Percentiles rank a stretch among this genome's conserved stretches.
Evolutionary conservation across 2,329 filamentous ascomycete species (phyloP).

Genomic region (Penicillium polonicum): DNA sequence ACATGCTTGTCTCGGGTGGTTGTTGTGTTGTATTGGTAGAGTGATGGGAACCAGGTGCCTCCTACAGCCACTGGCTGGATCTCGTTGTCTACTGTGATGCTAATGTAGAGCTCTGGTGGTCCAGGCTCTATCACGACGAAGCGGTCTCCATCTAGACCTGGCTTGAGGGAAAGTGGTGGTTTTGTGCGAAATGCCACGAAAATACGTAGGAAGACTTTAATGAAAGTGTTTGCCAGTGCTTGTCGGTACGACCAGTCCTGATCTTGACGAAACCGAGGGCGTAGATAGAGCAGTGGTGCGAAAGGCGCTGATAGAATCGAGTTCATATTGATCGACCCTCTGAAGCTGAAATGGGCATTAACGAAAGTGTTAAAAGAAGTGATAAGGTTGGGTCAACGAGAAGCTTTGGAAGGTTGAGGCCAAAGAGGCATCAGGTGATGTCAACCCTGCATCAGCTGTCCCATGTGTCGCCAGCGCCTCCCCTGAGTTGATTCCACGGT

Average conservation of each 20-base stretch:
- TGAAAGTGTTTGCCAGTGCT: conserved; percentile 6
- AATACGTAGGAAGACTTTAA: conserved; percentile 8
- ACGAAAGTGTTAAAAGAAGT: background rate
- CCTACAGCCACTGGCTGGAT: conserved; percentile 13
- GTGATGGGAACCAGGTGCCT: conserved; percentile 17
- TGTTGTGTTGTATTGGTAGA: conserved; percentile 6
- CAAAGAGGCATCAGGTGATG: conserved; percentile 1
- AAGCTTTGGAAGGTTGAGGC: background rate
- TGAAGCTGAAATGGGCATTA: background rate
- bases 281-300: conserved; percentile 5
- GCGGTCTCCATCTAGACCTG: conserved; percentile 11
- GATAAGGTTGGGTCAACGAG: background rate
- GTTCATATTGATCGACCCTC: background rate
- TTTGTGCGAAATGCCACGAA: conserved; percentile 10
- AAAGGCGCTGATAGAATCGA: conserved; percentile 2
- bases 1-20: conserved; percentile 8
- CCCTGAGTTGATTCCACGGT: background rate
- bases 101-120: conserved; percentile 4
- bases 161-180: conserved; percentile 13
- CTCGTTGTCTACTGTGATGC: conserved; percentile 4
- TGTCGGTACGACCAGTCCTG: conserved; percentile 16
- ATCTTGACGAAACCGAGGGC: conserved; percentile 8
- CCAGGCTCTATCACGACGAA: conserved; percentile 13
- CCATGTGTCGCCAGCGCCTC: background rate
- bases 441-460: conserved; percentile 2